Conservation (phyloP, 2,329 filamentous ascomycete genomes). For the Didymella arachidicola region DNA sequence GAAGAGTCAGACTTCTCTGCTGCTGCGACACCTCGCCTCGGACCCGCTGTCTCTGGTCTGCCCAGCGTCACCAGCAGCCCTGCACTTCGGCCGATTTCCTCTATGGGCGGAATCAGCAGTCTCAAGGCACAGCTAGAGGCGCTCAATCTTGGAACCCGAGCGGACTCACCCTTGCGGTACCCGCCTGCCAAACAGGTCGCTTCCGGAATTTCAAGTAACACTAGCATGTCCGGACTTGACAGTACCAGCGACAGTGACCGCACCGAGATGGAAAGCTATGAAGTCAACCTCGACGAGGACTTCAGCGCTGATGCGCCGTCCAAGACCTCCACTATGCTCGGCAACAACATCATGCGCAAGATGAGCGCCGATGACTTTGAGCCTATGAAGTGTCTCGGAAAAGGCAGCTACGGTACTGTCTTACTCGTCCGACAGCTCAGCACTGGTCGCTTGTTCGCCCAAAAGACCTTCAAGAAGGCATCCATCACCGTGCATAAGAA, state of each 20-base stretch:
- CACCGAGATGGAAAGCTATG: constrained; percentile 82
- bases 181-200: constrained; percentile 37
- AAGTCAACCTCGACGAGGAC: constrained; percentile 83
- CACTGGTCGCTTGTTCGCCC: constrained; percentile 90
- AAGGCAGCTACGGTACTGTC: constrained; percentile 95
- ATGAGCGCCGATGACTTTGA: constrained; percentile 94
- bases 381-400: constrained; percentile 88
- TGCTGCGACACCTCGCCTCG: constrained; percentile 53
- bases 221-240: constrained; percentile 63
- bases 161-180: constrained; percentile 61
- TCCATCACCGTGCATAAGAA: constrained; percentile 95
- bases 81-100: constrained; percentile 59
- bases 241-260: constrained; percentile 67
- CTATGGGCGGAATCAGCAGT: constrained; percentile 77
- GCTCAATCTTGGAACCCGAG: constrained; percentile 70
- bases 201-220: constrained; percentile 61
- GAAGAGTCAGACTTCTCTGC: constrained; percentile 62
- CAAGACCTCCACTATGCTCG: constrained; percentile 45
- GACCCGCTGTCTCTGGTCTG: constrained; percentile 54
- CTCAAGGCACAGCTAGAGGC: constrained; percentile 83
- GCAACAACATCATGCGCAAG: constrained; percentile 71
- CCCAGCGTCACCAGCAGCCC: constrained; percentile 61
- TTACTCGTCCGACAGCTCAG: constrained; percentile 87
- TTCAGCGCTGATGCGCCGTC: constrained; percentile 70
- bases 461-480: constrained; percentile 99